phyloP scores from a whole-genome alignment of 2,329 filamentous ascomycete genomes.

The Diaporthe aspalathi region DNA sequence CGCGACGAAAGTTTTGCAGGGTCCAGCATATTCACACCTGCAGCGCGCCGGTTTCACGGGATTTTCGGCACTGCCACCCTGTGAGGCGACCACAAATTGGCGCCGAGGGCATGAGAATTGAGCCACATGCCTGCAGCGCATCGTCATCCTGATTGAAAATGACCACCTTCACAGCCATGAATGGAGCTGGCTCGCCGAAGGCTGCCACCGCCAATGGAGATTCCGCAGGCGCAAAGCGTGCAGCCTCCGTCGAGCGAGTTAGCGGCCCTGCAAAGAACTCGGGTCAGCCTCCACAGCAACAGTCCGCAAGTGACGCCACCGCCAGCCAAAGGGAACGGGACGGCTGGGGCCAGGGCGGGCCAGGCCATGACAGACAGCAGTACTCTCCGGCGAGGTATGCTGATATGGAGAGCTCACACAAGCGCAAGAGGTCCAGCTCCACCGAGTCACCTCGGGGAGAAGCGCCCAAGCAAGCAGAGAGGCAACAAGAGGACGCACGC shows the following conservation, averaged over 20 bases:
- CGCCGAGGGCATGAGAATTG: constrained; percentile 19
- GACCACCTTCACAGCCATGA: constrained; percentile 65
- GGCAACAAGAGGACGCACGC: constrained; percentile 49
- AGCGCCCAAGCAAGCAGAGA: constrained; percentile 45
- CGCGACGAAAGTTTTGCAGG: constrained; percentile 12
- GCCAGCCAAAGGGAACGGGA: constrained; percentile 51
- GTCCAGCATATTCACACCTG: constrained; percentile 9
- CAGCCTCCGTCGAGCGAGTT: constrained; percentile 50
- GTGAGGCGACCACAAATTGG: constrained; percentile 4
- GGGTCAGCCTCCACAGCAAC: constrained; percentile 41
- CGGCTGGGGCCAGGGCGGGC: constrained; percentile 51
- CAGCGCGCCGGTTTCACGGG: constrained; percentile 8
- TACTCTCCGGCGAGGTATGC: constrained; percentile 55
- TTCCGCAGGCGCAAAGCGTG: constrained; percentile 46
- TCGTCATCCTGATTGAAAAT: constrained; percentile 50
- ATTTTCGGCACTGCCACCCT: constrained; percentile 11
- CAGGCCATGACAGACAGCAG: constrained; percentile 55
- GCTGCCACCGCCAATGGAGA: constrained; percentile 51
- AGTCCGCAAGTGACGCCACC: constrained; percentile 45
- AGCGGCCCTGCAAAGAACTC: constrained; percentile 40
- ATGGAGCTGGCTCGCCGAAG: constrained; percentile 59
- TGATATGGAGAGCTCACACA: constrained; percentile 64
- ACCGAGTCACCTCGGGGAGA: constrained; percentile 59
- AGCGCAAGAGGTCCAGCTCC: constrained; percentile 78
- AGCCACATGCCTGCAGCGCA: background rate